These are phyloP conservation scores for Rosa hybrid DNA, from an alignment of 331 rosid species.

Conservation along the genomic window DNA sequence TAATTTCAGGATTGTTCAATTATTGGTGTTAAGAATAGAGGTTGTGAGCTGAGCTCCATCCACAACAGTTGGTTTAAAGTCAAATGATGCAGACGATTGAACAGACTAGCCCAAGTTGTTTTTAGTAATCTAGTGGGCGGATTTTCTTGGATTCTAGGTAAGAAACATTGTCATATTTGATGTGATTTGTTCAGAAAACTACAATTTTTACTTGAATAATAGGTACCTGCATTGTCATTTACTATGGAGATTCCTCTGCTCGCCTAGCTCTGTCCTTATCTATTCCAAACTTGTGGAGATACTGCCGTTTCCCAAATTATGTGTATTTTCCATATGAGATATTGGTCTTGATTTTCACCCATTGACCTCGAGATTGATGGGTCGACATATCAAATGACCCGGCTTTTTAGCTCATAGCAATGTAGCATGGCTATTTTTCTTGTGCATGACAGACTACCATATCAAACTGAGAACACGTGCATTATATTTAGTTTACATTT, in stretches of 20 bases:
- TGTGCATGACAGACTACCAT: neutral
- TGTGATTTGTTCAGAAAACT: neutral
- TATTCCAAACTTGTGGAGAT: neutral
- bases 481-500: neutral
- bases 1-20: neutral
- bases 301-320: neutral
- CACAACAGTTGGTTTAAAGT: neutral
- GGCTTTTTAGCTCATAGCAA: neutral
- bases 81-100: neutral
- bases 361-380: neutral
- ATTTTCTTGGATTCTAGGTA: neutral
- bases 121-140: neutral
- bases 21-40: neutral
- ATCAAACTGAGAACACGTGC: neutral
- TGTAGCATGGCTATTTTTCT: neutral
- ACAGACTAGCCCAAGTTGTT: neutral
- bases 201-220: neutral
- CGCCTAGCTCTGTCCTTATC: neutral
- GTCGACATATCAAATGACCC: neutral
- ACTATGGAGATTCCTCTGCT: neutral
- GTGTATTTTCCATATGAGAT: neutral
- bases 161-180: neutral
- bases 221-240: conserved; percentile 5
- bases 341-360: neutral
- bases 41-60: neutral